These are phyloP conservation scores for Globisporangium emineosum DNA, from an alignment of 352 stramenopile species.

Conservation along the genomic window DNA sequence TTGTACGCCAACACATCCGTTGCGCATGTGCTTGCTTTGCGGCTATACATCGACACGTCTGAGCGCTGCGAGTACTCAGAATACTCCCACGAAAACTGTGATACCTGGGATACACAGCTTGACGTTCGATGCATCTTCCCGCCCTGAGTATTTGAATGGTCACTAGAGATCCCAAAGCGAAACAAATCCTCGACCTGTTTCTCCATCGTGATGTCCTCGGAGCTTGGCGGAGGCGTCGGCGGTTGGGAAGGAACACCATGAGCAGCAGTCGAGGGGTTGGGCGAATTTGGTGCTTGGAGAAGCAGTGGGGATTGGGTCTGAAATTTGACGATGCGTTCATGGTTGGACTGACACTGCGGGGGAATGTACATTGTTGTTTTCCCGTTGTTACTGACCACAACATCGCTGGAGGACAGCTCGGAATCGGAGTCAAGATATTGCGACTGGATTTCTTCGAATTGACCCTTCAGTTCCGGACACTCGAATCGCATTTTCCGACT, in stretches of 20 bases:
- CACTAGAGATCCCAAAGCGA: conserved; percentile 46
- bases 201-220: conserved; percentile 40
- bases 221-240: neutral
- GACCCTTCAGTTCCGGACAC: conserved; percentile 15
- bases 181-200: conserved; percentile 62
- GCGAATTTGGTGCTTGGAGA: neutral
- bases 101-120: conserved; percentile 25
- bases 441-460: conserved; percentile 11
- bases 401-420: conserved; percentile 11
- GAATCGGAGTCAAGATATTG: neutral
- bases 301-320: neutral
- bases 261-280: conserved; percentile 5
- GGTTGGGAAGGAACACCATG: neutral
- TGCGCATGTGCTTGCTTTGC: conserved; percentile 45
- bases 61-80: conserved; percentile 27
- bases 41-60: conserved; percentile 36
- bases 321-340: neutral
- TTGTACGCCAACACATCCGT: conserved; percentile 66
- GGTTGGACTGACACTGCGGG: conserved; percentile 11
- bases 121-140: conserved; percentile 3
- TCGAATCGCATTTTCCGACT: conserved; percentile 27
- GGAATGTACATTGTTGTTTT: conserved; percentile 58
- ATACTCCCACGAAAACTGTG: conserved; percentile 22
- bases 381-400: conserved; percentile 37
- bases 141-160: conserved; percentile 12